Evolutionary conservation across 306 rosid species (phyloP).

Genomic region (Citrullus colocynthis): DNA sequence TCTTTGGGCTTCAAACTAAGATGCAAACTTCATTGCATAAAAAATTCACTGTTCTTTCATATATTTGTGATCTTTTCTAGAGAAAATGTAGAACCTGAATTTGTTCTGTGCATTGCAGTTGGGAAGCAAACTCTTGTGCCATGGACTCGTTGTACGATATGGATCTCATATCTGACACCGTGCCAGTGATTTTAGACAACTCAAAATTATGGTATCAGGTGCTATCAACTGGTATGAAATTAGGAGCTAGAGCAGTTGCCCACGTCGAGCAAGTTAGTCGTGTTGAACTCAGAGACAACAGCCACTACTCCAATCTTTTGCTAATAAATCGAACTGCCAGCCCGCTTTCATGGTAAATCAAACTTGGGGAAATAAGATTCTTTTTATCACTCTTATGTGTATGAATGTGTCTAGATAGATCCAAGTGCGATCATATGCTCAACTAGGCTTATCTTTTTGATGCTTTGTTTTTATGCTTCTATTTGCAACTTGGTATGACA

Average conservation of each 20-base stretch:
- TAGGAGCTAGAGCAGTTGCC: constrained; percentile 62
- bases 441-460: neutral
- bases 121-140: constrained; percentile 71
- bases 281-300: constrained; percentile 44
- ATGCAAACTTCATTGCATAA: neutral
- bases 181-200: constrained; percentile 79
- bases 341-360: constrained; percentile 70
- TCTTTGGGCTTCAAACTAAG: neutral
- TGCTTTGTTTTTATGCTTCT: neutral
- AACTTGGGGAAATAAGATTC: neutral
- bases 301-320: constrained; percentile 48
- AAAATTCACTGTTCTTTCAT: neutral
- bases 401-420: neutral
- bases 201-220: constrained; percentile 77
- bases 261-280: constrained; percentile 53
- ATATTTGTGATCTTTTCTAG: neutral
- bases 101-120: constrained; percentile 33
- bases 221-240: constrained; percentile 58
- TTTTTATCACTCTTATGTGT: neutral
- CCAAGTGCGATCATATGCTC: neutral
- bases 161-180: constrained; percentile 52
- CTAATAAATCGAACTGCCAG: constrained; percentile 88
- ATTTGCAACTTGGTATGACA: neutral
- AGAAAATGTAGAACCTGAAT: neutral
- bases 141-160: constrained; percentile 79